phyloP scores from a whole-genome alignment of 805 yeast genomes.

The Metschnikowia kunwiensis region DNA sequence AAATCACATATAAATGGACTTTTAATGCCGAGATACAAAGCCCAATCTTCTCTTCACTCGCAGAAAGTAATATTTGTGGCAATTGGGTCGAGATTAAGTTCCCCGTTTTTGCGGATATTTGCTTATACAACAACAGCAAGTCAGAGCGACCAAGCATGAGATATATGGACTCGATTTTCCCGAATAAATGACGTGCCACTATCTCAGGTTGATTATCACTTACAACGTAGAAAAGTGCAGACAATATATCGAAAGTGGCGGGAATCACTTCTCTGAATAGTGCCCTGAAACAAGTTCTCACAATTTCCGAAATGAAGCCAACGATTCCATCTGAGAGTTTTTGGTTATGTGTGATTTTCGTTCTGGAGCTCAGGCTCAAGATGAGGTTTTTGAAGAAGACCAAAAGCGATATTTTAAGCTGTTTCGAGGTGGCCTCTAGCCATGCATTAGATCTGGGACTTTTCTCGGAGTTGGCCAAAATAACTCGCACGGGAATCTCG shows the following conservation, averaged over 20 bases:
- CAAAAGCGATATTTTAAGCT: conserved; percentile 33
- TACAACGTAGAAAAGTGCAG: conserved; percentile 21
- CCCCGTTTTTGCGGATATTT: conserved; percentile 22
- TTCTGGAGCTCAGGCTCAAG: conserved; percentile 16
- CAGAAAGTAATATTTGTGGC: conserved; percentile 23
- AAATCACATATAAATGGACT: conserved; percentile 26
- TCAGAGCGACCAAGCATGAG: conserved; percentile 9
- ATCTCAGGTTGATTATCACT: not conserved
- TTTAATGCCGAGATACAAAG: conserved; percentile 27
- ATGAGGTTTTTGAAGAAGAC: conserved; percentile 31
- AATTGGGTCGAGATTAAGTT: conserved; percentile 28
- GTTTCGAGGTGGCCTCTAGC: conserved; percentile 38
- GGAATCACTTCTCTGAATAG: conserved; percentile 31
- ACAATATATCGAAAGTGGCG: conserved; percentile 28
- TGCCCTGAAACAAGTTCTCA: conserved; percentile 28
- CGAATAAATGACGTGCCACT: conserved; percentile 8
- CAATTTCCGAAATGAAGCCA: conserved; percentile 22
- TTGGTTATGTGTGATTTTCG: conserved; percentile 23
- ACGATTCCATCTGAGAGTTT: conserved; percentile 24
- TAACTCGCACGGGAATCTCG: not conserved
- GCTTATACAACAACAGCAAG: conserved; percentile 14
- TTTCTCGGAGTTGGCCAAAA: not conserved
- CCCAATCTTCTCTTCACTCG: conserved; percentile 33
- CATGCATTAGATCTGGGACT: conserved; percentile 25
- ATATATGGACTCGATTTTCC: conserved; percentile 6